phyloP scores from a whole-genome alignment of 257 asterid species.

The Fraxinus excelsior region DNA sequence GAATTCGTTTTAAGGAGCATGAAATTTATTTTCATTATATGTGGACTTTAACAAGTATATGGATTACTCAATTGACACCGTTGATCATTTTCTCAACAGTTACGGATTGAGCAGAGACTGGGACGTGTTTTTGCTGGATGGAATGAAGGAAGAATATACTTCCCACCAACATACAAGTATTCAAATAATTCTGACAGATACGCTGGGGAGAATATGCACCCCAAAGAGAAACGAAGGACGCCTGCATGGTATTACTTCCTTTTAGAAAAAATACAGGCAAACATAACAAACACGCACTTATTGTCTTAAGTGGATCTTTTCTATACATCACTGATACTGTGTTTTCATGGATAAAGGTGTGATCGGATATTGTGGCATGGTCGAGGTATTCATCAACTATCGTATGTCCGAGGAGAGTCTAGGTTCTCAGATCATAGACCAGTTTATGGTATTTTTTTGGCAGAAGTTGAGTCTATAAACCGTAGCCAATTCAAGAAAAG shows the following conservation, averaged over 20 bases:
- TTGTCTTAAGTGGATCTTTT: background rate
- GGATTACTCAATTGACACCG: background rate
- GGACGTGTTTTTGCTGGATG: slow-evolving; percentile 37
- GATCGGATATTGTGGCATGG: slow-evolving; percentile 34
- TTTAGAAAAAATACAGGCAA: background rate
- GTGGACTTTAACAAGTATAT: background rate
- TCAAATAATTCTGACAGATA: slow-evolving; percentile 36
- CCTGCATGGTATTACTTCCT: slow-evolving; percentile 33
- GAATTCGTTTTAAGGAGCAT: background rate
- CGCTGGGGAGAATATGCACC: slow-evolving; percentile 31
- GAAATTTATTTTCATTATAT: background rate
- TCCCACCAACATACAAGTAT: slow-evolving; percentile 42
- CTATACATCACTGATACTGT: background rate
- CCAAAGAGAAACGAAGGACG: slow-evolving; percentile 39
- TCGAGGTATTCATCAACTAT: slow-evolving; percentile 26
- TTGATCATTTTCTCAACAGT: slow-evolving; percentile 18
- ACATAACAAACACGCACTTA: too few relatives aligned
- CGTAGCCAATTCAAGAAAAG: slow-evolving; percentile 16
- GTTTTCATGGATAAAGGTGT: slow-evolving; percentile 25
- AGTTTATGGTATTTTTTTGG: slow-evolving; percentile 21
- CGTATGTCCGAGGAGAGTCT: slow-evolving; percentile 32
- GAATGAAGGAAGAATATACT: slow-evolving; percentile 39
- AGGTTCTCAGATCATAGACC: slow-evolving; percentile 36
- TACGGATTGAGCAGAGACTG: slow-evolving; percentile 32
- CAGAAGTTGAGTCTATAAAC: slow-evolving; percentile 26